Percentiles rank a stretch among this genome's conserved stretches.
phyloP scores from a whole-genome alignment of 331 rosid species.

The Pyracantha coccinea region DNA sequence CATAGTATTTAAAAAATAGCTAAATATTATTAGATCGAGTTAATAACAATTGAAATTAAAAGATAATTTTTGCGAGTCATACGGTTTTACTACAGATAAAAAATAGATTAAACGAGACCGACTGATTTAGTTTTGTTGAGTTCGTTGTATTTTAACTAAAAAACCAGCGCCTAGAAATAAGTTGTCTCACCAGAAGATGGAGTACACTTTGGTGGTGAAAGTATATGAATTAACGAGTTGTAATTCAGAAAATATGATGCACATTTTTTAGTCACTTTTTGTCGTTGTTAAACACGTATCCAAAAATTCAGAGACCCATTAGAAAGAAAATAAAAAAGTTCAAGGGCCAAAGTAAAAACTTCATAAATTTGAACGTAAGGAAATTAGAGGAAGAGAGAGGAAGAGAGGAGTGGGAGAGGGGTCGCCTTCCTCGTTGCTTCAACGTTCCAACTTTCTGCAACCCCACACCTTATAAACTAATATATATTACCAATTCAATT shows the following conservation, averaged over 20 bases:
- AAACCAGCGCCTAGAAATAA: too few species aligned
- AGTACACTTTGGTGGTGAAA: background rate
- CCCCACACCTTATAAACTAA: slow-evolving; percentile 29
- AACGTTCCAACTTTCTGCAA: slow-evolving; percentile 54
- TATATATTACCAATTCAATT: slow-evolving; percentile 11
- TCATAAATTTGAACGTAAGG: background rate
- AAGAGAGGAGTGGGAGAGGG: slow-evolving; percentile 50
- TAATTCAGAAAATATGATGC: too few species aligned
- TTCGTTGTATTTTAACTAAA: too few species aligned
- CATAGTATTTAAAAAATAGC: background rate
- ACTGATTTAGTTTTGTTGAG: too few species aligned
- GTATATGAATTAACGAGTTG: background rate
- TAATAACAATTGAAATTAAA: too few species aligned
- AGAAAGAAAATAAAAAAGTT: background rate
- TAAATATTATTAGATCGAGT: too few species aligned
- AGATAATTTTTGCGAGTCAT: too few species aligned
- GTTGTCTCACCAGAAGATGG: too few species aligned
- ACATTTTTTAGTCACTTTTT: background rate
- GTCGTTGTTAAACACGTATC: background rate
- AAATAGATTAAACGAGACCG: too few species aligned
- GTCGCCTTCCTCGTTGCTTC: slow-evolving; percentile 83
- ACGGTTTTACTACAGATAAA: too few species aligned
- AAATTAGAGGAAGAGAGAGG: background rate
- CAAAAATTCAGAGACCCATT: too few species aligned
- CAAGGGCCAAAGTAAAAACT: background rate